Percentiles rank a stretch among this genome's conserved stretches.
Evolutionary conservation across 768 basidiomycete genomes (phyloP).

Genomic region (Piloderma croceum): DNA sequence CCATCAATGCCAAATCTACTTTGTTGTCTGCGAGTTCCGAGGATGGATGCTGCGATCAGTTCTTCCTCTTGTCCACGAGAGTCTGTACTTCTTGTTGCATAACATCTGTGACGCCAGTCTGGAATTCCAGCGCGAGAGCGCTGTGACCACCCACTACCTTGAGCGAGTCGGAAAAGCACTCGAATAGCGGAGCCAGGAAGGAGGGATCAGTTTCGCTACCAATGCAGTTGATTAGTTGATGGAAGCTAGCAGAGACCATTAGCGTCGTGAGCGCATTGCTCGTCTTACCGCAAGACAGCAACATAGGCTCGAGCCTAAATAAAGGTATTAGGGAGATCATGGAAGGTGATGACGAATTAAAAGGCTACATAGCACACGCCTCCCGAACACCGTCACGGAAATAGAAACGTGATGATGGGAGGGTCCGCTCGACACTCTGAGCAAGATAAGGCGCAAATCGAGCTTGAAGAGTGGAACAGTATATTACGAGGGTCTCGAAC

Average conservation of each 20-base stretch:
- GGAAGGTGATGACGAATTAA: background rate
- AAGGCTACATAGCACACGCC: conserved; percentile 63
- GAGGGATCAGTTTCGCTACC: conserved; percentile 64
- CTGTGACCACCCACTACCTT: conserved; percentile 52
- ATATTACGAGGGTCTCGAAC: conserved; percentile 80
- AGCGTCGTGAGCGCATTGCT: conserved; percentile 58
- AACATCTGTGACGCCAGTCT: conserved; percentile 54
- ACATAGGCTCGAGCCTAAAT: conserved; percentile 62
- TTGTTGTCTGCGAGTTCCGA: conserved; percentile 42
- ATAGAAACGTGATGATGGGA: conserved; percentile 68
- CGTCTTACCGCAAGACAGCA: conserved; percentile 62
- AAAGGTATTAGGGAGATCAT: background rate
- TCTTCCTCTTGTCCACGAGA: conserved; percentile 63
- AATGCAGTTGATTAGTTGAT: conserved; percentile 58
- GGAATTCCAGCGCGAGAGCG: conserved; percentile 48
- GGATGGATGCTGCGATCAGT: conserved; percentile 38
- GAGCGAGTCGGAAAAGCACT: conserved; percentile 58
- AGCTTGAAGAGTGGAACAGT: conserved; percentile 61
- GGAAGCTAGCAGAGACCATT: conserved; percentile 66
- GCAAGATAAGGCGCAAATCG: conserved; percentile 68
- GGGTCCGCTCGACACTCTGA: conserved; percentile 64
- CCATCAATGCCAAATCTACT: conserved; percentile 65
- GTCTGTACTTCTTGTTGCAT: conserved; percentile 65
- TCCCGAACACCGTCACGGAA: conserved; percentile 85
- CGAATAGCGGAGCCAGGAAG: conserved; percentile 73